These are phyloP conservation scores for Dalbergia oliveri DNA, from an alignment of 306 rosid genomes.

Conservation along the genomic window DNA sequence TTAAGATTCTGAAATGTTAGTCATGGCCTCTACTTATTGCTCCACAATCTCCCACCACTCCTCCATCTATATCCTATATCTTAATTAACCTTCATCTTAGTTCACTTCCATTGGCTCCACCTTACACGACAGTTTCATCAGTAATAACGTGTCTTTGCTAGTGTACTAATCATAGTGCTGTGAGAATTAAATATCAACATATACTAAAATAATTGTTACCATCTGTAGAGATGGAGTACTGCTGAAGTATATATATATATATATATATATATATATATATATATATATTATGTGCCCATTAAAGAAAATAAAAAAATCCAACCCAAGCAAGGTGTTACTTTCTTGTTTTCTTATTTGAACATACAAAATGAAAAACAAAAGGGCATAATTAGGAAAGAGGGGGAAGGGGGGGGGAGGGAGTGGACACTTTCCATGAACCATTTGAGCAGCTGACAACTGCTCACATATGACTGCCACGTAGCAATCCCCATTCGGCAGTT, in stretches of 20 bases:
- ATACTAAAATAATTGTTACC: not conserved
- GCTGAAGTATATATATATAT: not conserved
- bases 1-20: constrained; percentile 31
- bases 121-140: not conserved
- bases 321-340: not conserved
- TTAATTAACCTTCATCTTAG: not conserved
- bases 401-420: constrained; percentile 28
- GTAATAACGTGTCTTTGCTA: not conserved
- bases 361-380: constrained; percentile 18
- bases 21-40: constrained; percentile 20
- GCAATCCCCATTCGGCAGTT: constrained; percentile 39
- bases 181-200: not conserved
- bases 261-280: not conserved
- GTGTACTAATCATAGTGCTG: not conserved
- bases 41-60: constrained; percentile 2
- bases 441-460: constrained; percentile 49
- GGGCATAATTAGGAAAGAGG: not conserved
- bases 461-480: constrained; percentile 61
- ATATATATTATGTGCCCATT: not conserved
- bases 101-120: not conserved
- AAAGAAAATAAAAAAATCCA: not conserved
- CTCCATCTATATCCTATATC: not conserved
- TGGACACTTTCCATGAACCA: constrained; percentile 51
- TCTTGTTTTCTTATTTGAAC: not conserved
- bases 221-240: not conserved